Conservation (phyloP, 176 grass and related monocot species). For the Sorghum bicolor region DNA sequence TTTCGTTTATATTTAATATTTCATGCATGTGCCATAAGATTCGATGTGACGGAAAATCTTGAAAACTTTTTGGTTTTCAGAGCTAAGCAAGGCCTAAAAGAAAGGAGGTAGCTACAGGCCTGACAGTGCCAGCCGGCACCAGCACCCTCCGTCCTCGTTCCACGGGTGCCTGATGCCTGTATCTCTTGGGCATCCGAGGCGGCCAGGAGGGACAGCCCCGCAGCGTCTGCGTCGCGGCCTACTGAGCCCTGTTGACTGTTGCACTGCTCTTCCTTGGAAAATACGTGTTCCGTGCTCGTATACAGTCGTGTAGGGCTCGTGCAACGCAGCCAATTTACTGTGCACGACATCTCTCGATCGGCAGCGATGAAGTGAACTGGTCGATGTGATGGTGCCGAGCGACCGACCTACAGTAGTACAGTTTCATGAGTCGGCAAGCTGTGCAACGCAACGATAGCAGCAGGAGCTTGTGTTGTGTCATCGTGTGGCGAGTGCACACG, state of each 20-base stretch:
- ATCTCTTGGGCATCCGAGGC: conserved; percentile 1
- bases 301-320: neutral
- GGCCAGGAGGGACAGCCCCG: neutral
- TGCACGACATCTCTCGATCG: neutral
- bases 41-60: too few species aligned
- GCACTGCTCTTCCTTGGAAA: neutral
- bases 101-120: neutral
- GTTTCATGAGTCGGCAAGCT: neutral
- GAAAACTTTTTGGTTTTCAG: too few species aligned
- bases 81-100: too few species aligned
- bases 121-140: neutral
- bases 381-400: neutral
- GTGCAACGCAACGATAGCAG: too few species aligned
- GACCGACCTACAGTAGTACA: neutral
- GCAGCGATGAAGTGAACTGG: neutral
- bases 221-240: neutral
- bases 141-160: neutral
- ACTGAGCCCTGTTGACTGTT: too few species aligned
- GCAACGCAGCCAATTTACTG: neutral
- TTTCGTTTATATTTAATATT: too few species aligned
- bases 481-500: too few species aligned
- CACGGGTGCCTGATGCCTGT: neutral
- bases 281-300: neutral
- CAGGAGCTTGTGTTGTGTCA: too few species aligned
- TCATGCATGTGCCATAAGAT: too few species aligned